A percentile compares a stretch with the other conserved stretches of the same genome.
phyloP scores from a whole-genome alignment of 208 protist genomes.

The Acanthamoeba royreba region DNA sequence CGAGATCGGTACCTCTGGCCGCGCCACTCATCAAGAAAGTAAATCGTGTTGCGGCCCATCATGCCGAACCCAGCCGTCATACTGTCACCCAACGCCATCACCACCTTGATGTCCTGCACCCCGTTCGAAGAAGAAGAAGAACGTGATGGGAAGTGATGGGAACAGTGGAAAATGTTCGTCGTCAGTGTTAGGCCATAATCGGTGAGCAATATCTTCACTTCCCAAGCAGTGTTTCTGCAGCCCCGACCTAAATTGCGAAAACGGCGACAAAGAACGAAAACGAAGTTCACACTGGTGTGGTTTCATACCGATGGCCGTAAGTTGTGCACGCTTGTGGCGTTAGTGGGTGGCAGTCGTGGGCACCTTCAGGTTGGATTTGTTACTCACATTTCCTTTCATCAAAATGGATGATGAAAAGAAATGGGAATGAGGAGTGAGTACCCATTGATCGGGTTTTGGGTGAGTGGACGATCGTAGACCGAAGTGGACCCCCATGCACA shows the following conservation, averaged over 20 bases:
- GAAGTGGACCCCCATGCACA: too few relatives aligned
- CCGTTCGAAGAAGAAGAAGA: neutral
- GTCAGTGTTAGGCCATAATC: neutral
- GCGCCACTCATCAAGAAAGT: neutral
- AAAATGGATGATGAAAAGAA: neutral
- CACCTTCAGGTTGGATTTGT: neutral
- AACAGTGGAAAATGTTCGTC: neutral
- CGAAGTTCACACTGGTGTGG: neutral
- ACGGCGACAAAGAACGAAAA: neutral
- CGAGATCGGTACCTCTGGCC: neutral
- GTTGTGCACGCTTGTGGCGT: conserved; percentile 10
- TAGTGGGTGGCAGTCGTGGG: neutral
- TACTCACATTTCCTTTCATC: neutral
- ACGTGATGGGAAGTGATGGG: neutral
- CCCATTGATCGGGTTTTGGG: neutral
- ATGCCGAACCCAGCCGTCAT: neutral
- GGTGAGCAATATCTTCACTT: too few relatives aligned
- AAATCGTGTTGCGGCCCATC: neutral
- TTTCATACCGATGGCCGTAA: neutral
- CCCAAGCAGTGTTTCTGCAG: neutral
- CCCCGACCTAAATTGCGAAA: neutral
- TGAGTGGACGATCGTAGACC: neutral
- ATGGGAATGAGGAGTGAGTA: neutral
- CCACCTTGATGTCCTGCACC: conserved; percentile 14
- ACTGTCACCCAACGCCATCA: conserved; percentile 36